Percentiles rank a stretch among this genome's conserved stretches.
These are phyloP conservation scores for Ustilago loliicola DNA, from an alignment of 1,284 basidiomycete genomes.

Conservation along the genomic window DNA sequence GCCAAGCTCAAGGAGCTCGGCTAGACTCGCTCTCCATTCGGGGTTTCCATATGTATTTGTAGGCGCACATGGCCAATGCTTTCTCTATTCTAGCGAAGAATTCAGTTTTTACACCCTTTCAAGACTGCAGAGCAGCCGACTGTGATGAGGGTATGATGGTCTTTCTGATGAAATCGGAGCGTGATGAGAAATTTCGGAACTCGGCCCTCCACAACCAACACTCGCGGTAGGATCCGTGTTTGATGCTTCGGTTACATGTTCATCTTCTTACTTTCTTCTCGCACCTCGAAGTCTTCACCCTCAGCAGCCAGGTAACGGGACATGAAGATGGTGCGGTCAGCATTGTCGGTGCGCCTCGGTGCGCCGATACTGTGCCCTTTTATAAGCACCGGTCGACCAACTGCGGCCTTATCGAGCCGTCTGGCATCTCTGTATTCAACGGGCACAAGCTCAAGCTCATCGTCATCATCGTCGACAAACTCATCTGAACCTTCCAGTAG, in stretches of 20 bases:
- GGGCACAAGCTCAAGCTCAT: slow-evolving; percentile 10
- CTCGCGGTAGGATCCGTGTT: neutral
- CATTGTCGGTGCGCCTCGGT: neutral
- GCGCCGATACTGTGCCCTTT: too few relatives aligned
- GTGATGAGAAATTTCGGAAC: slow-evolving; percentile 6
- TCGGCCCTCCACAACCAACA: slow-evolving; percentile 6
- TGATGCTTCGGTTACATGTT: neutral
- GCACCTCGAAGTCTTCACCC: neutral
- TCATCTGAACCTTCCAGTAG: neutral
- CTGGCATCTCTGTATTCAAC: too few relatives aligned
- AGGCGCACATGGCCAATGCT: neutral
- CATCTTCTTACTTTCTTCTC: neutral
- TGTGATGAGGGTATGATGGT: neutral
- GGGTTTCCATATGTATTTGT: slow-evolving; percentile 1
- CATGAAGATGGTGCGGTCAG: neutral
- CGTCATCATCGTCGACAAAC: neutral
- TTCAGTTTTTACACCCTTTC: neutral
- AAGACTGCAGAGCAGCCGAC: neutral
- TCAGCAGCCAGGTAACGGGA: neutral
- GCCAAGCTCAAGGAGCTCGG: slow-evolving; percentile 37
- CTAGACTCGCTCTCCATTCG: neutral
- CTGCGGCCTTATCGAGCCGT: too few relatives aligned
- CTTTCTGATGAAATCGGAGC: neutral
- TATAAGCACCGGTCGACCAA: too few relatives aligned
- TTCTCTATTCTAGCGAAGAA: neutral